A percentile compares a stretch with the other conserved stretches of the same genome.
phyloP scores from a whole-genome alignment of 441 rosid species.

The Jatropha multifida region DNA sequence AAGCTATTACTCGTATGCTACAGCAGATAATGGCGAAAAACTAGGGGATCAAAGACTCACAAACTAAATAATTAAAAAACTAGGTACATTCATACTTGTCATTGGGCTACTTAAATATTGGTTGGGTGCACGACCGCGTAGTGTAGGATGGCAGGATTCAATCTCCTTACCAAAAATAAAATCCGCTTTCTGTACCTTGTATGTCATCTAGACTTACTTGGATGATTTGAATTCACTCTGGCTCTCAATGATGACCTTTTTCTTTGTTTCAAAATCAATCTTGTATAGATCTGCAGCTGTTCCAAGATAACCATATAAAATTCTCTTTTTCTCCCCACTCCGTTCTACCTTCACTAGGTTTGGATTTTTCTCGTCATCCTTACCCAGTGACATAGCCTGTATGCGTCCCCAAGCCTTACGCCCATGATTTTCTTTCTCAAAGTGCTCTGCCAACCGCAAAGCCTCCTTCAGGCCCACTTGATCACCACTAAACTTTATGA shows the following conservation, averaged over 20 bases:
- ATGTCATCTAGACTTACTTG: conserved; percentile 31
- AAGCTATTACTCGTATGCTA: conserved; percentile 20
- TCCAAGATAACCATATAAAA: conserved; percentile 87
- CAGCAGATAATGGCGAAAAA: conserved; percentile 16
- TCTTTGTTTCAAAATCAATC: conserved; percentile 81
- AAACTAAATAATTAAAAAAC: conserved; percentile 1
- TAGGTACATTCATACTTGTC: conserved; percentile 8
- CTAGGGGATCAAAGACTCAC: conserved; percentile 8
- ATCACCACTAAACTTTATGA: conserved; percentile 68
- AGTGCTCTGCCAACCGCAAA: conserved; percentile 63
- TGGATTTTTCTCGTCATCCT: conserved; percentile 77
- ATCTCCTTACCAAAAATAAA: not conserved
- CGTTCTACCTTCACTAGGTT: conserved; percentile 70
- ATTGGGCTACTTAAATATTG: not conserved
- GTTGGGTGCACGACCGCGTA: not conserved
- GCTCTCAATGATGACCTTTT: conserved; percentile 75
- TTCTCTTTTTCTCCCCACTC: conserved; percentile 72
- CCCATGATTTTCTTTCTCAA: conserved; percentile 79
- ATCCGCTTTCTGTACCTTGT: conserved; percentile 28
- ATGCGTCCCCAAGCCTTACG: conserved; percentile 74
- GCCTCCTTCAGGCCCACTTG: conserved; percentile 80
- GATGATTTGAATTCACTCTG: conserved; percentile 50
- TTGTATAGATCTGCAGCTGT: conserved; percentile 71
- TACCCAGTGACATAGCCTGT: conserved; percentile 54
- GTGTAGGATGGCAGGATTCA: not conserved